Percentiles rank a stretch among this genome's conserved stretches.
phyloP scores from a whole-genome alignment of 495 filamentous ascomycete species.

The Aspergillus biplanus region DNA sequence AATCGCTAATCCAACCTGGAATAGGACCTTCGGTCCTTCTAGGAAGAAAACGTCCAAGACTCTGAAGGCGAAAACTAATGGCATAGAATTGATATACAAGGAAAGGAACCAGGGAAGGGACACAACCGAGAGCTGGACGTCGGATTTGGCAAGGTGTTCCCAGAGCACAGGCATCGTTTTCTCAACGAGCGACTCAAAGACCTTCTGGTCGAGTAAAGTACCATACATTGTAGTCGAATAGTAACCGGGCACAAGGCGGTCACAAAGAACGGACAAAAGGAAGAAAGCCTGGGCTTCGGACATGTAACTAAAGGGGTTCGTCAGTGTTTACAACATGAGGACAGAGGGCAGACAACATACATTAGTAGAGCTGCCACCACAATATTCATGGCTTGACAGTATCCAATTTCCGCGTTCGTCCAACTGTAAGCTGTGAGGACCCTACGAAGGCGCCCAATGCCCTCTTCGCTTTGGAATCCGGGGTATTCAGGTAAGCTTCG shows the following conservation, averaged over 20 bases:
- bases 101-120: constrained; percentile 98
- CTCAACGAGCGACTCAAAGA: constrained; percentile 96
- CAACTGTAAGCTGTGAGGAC: constrained; percentile 97
- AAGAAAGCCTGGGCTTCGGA: constrained; percentile 97
- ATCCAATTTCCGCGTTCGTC: constrained; percentile 92
- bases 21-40: constrained; percentile 95
- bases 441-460: constrained; percentile 84
- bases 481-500: constrained; percentile 95
- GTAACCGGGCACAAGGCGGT: constrained; percentile 91
- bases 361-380: constrained; percentile 94
- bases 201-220: constrained; percentile 91
- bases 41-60: constrained; percentile 98
- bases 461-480: constrained; percentile 94
- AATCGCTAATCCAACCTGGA: constrained; percentile 95
- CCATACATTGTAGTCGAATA: constrained; percentile 99
- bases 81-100: constrained; percentile 99
- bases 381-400: constrained; percentile 99
- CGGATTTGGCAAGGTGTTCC: constrained; percentile 93
- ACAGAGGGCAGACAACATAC: constrained; percentile 40
- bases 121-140: constrained; percentile 98
- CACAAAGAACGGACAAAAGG: constrained; percentile 87
- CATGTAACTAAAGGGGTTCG: constrained; percentile 72
- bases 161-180: constrained; percentile 98
- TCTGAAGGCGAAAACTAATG: constrained; percentile 92
- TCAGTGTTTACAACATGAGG: not conserved